phyloP scores from a whole-genome alignment of 306 rosid genomes.

The Pterocarpus macrocarpus region DNA sequence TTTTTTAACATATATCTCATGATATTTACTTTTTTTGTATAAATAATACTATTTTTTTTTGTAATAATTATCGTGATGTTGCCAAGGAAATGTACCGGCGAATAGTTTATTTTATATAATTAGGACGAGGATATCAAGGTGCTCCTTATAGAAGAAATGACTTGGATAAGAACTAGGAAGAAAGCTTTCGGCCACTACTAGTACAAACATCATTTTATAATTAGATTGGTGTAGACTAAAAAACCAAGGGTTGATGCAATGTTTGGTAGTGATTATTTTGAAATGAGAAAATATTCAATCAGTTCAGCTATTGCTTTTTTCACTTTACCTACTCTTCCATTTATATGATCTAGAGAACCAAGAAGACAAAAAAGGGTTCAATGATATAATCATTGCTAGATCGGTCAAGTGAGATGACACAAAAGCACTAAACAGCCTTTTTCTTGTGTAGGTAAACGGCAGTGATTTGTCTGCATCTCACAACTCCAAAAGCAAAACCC shows the following conservation, averaged over 20 bases:
- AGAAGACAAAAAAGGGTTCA: background rate
- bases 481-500: background rate
- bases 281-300: constrained; percentile 34
- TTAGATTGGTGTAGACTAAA: constrained; percentile 11
- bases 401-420: constrained; percentile 31
- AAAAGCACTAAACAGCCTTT: constrained; percentile 30
- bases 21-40: background rate
- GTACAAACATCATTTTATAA: background rate
- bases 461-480: background rate
- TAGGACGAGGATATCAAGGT: constrained; percentile 18
- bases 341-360: background rate
- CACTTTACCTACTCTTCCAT: constrained; percentile 34
- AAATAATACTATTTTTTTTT: background rate
- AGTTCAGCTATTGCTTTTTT: constrained; percentile 19
- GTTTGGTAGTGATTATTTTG: constrained; percentile 45
- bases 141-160: background rate
- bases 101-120: background rate
- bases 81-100: background rate
- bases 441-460: constrained; percentile 7
- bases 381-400: constrained; percentile 35
- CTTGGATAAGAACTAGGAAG: background rate
- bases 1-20: no score
- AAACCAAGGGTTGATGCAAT: constrained; percentile 22
- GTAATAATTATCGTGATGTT: background rate
- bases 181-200: background rate